Evolutionary conservation across 345 rosid genomes (phyloP).

Genomic region (Clausena lansium): DNA sequence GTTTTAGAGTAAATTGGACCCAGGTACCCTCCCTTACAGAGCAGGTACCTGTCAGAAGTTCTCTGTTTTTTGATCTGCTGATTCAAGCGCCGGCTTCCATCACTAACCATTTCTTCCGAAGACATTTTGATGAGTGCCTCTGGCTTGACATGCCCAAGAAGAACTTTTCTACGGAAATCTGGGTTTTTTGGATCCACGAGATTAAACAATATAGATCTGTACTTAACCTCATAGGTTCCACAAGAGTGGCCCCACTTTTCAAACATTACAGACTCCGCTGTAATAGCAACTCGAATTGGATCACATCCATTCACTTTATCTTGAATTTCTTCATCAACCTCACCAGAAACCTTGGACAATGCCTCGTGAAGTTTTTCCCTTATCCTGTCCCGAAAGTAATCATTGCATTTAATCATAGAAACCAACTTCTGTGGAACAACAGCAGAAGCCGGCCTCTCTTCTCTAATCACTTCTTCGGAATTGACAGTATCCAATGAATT

Average conservation of each 20-base stretch:
- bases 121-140: conserved; percentile 17
- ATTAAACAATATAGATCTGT: conserved; percentile 47
- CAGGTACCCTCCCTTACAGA: too few species aligned
- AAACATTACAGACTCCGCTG: conserved; percentile 39
- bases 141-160: conserved; percentile 26
- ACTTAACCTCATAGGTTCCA: conserved; percentile 39
- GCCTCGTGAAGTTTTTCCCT: conserved; percentile 46
- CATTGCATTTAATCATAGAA: conserved; percentile 33
- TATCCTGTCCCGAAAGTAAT: conserved; percentile 37
- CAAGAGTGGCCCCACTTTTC: conserved; percentile 40
- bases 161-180: conserved; percentile 53
- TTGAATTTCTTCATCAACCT: conserved; percentile 28
- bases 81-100: conserved; percentile 32
- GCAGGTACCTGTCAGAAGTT: conserved; percentile 9
- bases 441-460: not conserved
- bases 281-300: conserved; percentile 39
- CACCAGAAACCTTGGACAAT: conserved; percentile 37
- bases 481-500: not conserved
- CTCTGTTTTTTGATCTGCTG: conserved; percentile 33
- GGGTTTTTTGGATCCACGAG: conserved; percentile 51
- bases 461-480: not conserved
- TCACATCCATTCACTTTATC: conserved; percentile 36
- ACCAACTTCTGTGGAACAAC: conserved; percentile 21
- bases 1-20: too few species aligned
- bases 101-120: conserved; percentile 53